Evolutionary conservation across 1,139 yeast species (phyloP).

Genomic region (Lodderomyces oxycetoniae): DNA sequence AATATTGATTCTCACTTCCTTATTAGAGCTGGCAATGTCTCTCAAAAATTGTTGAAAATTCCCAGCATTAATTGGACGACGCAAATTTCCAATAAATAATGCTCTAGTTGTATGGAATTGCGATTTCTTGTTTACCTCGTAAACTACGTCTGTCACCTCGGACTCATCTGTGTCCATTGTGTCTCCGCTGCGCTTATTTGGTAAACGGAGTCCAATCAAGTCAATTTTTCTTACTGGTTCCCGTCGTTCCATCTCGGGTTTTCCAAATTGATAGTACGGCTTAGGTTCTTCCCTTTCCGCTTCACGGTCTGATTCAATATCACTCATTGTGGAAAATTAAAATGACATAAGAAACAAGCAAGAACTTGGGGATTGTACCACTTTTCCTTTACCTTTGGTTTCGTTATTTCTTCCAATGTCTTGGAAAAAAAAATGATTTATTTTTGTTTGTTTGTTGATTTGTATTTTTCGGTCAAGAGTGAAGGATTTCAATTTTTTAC

Average conservation of each 20-base stretch:
- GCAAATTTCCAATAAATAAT: conserved; percentile 39
- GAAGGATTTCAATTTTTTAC: too few species aligned
- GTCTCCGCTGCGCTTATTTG: background rate
- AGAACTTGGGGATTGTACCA: too few species aligned
- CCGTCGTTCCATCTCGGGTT: conserved; percentile 1
- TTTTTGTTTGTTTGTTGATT: too few species aligned
- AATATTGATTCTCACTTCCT: conserved; percentile 18
- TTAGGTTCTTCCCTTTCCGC: conserved; percentile 12
- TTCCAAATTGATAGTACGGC: conserved; percentile 13
- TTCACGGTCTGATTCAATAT: conserved; percentile 7
- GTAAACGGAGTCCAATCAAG: conserved; percentile 24
- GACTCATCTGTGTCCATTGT: background rate
- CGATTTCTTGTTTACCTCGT: conserved; percentile 27
- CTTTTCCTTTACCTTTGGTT: too few species aligned
- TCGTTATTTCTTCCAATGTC: too few species aligned
- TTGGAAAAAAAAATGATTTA: too few species aligned
- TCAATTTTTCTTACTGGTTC: conserved; percentile 17
- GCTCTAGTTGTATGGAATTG: conserved; percentile 39
- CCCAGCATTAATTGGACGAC: conserved; percentile 34
- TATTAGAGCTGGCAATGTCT: conserved; percentile 22
- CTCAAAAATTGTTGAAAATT: conserved; percentile 34
- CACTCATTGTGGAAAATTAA: too few species aligned
- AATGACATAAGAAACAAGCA: too few species aligned
- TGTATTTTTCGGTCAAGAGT: too few species aligned
- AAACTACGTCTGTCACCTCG: conserved; percentile 26